Percentiles rank a stretch among this genome's conserved stretches.
These are phyloP conservation scores for Penicillium carneum DNA, from an alignment of 2,329 filamentous ascomycete species.

Conservation along the genomic window DNA sequence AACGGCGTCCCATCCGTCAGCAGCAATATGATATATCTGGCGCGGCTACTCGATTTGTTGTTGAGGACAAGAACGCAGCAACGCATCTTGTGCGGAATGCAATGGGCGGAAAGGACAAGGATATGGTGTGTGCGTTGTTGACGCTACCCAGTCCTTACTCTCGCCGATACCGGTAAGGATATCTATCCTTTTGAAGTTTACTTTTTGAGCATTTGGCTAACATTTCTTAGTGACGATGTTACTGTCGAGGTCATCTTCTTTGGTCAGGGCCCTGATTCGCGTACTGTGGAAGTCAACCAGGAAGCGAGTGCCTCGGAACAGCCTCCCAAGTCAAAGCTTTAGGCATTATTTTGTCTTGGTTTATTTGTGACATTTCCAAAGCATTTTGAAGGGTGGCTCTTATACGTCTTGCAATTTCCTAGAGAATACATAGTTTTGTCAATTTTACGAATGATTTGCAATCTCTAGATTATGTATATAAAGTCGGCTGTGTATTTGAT, in stretches of 20 bases:
- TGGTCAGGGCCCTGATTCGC: conserved; percentile 76
- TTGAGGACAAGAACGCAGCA: conserved; percentile 93
- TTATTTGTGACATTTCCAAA: conserved; percentile 1
- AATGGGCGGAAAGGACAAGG: conserved; percentile 87
- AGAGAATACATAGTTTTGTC: not conserved
- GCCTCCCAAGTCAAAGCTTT: conserved; percentile 59
- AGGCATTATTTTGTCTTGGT: not conserved
- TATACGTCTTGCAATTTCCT: conserved; percentile 3
- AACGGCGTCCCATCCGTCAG: conserved; percentile 81
- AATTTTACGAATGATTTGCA: not conserved
- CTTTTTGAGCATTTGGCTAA: conserved; percentile 19
- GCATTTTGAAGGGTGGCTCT: conserved; percentile 1
- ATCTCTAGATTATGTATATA: not conserved
- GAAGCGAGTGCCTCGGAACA: conserved; percentile 76
- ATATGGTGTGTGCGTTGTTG: conserved; percentile 90
- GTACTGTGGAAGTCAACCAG: conserved; percentile 80
- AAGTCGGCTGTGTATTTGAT: not conserved
- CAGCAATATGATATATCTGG: conserved; percentile 84
- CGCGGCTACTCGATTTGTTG: conserved; percentile 79
- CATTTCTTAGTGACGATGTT: conserved; percentile 76
- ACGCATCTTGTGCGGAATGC: conserved; percentile 96
- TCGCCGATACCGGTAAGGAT: conserved; percentile 81
- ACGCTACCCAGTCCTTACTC: conserved; percentile 92
- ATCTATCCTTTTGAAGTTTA: not conserved
- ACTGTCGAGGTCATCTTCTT: conserved; percentile 99